Evolutionary conservation across 805 yeast species (phyloP).

Genomic region (Hanseniaspora vineae): DNA sequence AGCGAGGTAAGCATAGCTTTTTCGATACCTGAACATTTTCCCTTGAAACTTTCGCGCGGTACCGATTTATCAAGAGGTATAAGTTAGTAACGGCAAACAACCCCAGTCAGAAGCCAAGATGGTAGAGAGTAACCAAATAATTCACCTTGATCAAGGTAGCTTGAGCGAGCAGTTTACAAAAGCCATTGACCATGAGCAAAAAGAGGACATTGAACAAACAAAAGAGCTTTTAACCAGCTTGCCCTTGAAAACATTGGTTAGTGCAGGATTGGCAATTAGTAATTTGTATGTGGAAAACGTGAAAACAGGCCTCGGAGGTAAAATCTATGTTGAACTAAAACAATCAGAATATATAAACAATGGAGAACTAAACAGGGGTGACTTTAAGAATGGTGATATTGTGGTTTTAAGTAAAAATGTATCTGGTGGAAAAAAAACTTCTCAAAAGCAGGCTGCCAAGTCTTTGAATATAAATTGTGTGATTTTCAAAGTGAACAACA

Average conservation of each 20-base stretch:
- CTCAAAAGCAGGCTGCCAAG: constrained; percentile 13
- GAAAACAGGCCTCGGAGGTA: constrained; percentile 70
- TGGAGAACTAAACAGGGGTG: constrained; percentile 31
- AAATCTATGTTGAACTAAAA: constrained; percentile 46
- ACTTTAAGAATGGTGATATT: constrained; percentile 63
- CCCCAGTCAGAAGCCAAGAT: too few relatives aligned
- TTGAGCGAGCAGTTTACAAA: constrained; percentile 20
- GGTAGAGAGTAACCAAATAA: not conserved
- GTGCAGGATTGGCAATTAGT: constrained; percentile 61
- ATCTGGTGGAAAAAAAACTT: not conserved
- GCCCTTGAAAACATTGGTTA: constrained; percentile 54
- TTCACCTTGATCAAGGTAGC: not conserved
- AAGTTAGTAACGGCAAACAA: too few relatives aligned
- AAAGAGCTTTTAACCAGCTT: constrained; percentile 30
- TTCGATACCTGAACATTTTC: too few relatives aligned
- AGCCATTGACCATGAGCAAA: constrained; percentile 35
- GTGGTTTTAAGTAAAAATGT: constrained; percentile 37
- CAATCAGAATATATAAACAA: constrained; percentile 27
- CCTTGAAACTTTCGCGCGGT: too few relatives aligned
- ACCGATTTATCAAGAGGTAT: too few relatives aligned
- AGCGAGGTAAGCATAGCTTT: too few relatives aligned
- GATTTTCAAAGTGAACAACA: constrained; percentile 38
- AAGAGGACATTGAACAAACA: constrained; percentile 39
- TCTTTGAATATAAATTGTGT: constrained; percentile 43
- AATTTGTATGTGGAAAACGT: constrained; percentile 50